Evolutionary conservation across 257 asterid genomes (phyloP), one percentile per base, ranked within the genome.

Genomic region (Nicotiana noctiflora): DNA sequence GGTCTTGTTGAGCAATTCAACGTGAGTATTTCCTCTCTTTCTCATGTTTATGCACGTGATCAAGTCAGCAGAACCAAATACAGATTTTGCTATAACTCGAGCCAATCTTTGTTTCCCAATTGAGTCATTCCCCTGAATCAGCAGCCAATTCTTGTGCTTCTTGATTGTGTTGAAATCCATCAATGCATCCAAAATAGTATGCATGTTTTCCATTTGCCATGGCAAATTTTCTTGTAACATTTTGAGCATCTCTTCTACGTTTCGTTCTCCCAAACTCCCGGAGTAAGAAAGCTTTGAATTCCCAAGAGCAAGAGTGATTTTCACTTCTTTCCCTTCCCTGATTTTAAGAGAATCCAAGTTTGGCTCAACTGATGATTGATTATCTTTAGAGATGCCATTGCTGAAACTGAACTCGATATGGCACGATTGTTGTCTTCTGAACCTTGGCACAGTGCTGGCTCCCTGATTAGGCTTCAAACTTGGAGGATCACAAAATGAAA

Each of bases 341-440:
- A 74, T 79, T 75, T 89, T 91, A 17, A 91, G 97, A 6, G 90
- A 83, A 79, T 93, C 92, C 85, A 88, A 83, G 67, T 87, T 90
- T 31, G 91, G 92, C 19, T 81, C 88, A 1, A 56, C 63, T 15
- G 88, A 68, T 15, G 88, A 68, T 51, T 68, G 65, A 18, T 82
- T 82, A 74, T 68, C 4, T 29, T 86, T 90, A 15, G 89, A 55
- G 53, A 59, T 65, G 3, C 76, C 91, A 59, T 85, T 79, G 90
- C 88, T 84, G 84, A 90, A 91, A 79, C 88, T 88, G 88, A 91
- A 93, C 51, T 93, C 93, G 7, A 90, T 91, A 63, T 92, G 94
- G 90, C 97, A 93, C 5, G 97, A 88, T 19, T 92, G 89, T 84
- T 91, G 96, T 80, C 93, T 87, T 79, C 94, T 83, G 90, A 93